Conservation (phyloP, 345 rosid species). For the Cardiospermum halicacabum region DNA sequence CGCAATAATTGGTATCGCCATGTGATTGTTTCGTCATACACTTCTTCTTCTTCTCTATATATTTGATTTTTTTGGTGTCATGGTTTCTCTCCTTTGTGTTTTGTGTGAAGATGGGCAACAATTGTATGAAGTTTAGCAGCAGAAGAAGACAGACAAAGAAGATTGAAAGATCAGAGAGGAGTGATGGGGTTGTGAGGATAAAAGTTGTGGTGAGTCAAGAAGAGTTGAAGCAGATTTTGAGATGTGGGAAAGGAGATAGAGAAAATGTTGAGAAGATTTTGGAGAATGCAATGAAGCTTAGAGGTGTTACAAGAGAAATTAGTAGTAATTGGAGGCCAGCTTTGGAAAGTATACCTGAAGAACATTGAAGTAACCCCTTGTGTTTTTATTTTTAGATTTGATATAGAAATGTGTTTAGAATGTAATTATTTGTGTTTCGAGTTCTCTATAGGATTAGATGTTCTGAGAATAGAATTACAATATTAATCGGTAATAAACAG, state of each 20-base stretch:
- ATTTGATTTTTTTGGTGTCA: constrained; percentile 3
- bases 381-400: neutral
- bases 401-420: too few species aligned
- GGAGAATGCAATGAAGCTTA: constrained; percentile 36
- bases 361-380: constrained; percentile 14
- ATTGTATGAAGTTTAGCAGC: constrained; percentile 18
- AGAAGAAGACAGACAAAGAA: constrained; percentile 8
- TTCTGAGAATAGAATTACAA: too few species aligned
- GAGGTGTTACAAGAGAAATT: constrained; percentile 20
- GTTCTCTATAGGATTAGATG: too few species aligned
- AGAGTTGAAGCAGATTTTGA: constrained; percentile 54
- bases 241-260: constrained; percentile 17
- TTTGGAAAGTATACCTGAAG: constrained; percentile 64
- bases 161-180: constrained; percentile 22
- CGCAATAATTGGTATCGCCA: constrained; percentile 45
- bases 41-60: constrained; percentile 3
- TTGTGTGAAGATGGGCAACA: constrained; percentile 34
- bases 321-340: constrained; percentile 44
- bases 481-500: too few species aligned
- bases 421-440: too few species aligned
- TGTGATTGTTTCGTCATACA: constrained; percentile 34
- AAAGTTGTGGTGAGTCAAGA: constrained; percentile 54
- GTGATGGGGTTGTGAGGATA: constrained; percentile 39
- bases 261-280: constrained; percentile 39
- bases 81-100: constrained; percentile 12